These are phyloP conservation scores for Epichloe bromicola DNA, from an alignment of 2,329 filamentous ascomycete genomes.

Conservation along the genomic window DNA sequence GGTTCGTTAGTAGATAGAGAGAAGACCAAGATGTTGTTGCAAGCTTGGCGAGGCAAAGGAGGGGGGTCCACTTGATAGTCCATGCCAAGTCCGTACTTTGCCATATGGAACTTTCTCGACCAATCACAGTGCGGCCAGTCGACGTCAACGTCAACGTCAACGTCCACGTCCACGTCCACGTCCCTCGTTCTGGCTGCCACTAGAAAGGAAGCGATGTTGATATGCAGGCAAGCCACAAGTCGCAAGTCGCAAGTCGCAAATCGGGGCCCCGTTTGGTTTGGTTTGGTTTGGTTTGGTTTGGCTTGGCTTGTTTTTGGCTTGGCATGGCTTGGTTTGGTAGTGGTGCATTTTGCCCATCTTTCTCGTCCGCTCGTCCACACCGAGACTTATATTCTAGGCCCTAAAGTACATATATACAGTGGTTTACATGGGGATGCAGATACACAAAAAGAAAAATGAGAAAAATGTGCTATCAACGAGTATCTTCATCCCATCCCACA, in stretches of 20 bases:
- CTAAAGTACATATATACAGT: slow-evolving; percentile 1
- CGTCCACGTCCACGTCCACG: no score
- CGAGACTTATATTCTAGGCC: neutral
- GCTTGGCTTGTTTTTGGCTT: no score
- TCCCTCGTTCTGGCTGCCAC: no score
- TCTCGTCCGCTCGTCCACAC: neutral
- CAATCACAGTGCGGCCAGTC: slow-evolving; percentile 12
- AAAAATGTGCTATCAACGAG: neutral
- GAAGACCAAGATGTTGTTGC: no score
- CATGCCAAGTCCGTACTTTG: neutral
- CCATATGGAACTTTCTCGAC: slow-evolving; percentile 17
- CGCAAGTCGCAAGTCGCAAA: neutral
- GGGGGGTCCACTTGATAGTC: no score
- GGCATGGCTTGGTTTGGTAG: no score
- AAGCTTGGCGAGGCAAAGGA: no score
- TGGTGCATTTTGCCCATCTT: neutral
- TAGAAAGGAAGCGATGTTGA: neutral
- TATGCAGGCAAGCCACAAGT: neutral
- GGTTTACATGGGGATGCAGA: neutral
- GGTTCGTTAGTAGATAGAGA: no score
- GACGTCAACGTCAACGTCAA: no score
- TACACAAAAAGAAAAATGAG: neutral
- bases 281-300: no score
- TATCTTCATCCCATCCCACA: neutral
- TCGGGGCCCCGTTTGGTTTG: no score